These are phyloP conservation scores for Cerrena zonata DNA, from an alignment of 1,284 basidiomycete species.

Conservation along the genomic window DNA sequence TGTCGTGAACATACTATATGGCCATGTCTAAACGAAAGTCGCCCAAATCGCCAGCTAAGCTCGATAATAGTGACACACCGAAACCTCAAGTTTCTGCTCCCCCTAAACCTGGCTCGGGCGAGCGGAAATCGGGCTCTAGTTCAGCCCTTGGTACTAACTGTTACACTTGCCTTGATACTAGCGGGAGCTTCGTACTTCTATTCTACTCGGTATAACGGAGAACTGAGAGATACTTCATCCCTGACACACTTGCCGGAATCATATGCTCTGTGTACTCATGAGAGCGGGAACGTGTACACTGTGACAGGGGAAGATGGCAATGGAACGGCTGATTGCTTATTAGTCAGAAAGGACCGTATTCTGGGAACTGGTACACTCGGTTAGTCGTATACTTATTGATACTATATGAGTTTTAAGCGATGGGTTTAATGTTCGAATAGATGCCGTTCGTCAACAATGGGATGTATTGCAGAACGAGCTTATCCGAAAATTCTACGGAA, in stretches of 20 bases:
- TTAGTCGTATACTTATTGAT: constrained; percentile 18
- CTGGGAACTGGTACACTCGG: constrained; percentile 52
- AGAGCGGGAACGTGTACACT: constrained; percentile 22
- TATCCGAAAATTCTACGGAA: constrained; percentile 27
- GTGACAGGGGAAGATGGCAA: constrained; percentile 16
- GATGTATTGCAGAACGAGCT: constrained; percentile 23
- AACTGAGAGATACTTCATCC: background rate
- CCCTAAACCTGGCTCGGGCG: no score
- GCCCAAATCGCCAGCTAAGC: no score
- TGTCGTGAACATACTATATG: no score
- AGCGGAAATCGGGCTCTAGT: no score
- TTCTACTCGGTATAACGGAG: background rate
- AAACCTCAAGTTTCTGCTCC: no score
- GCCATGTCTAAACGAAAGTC: no score
- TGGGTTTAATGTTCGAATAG: constrained; percentile 11
- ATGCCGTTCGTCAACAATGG: constrained; percentile 24
- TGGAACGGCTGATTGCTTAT: constrained; percentile 55
- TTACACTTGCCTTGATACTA: background rate
- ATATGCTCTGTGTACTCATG: constrained; percentile 24
- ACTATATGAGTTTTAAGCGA: background rate
- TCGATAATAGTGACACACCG: no score
- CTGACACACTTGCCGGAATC: constrained; percentile 20
- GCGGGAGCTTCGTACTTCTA: background rate
- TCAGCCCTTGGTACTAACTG: no score
- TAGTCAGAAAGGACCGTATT: constrained; percentile 54